These are phyloP conservation scores for Raddia guianensis DNA, from an alignment of 176 grass and related monocot genomes.

Conservation along the genomic window DNA sequence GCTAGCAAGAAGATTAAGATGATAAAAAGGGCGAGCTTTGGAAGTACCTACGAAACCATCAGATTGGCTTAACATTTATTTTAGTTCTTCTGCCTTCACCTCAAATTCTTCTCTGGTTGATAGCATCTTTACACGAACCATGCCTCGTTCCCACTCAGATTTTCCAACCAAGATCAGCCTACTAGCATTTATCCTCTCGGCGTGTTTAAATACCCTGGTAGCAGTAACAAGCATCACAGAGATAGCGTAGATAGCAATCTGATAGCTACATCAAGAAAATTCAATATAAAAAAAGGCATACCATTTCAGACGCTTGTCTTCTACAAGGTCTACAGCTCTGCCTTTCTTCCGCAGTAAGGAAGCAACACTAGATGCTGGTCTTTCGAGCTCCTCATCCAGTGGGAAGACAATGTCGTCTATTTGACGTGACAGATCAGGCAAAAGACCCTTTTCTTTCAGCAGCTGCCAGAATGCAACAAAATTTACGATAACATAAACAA, in stretches of 20 bases:
- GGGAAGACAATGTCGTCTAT: conserved; percentile 83
- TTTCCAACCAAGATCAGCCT: conserved; percentile 91
- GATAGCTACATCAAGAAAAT: background rate
- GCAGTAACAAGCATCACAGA: conserved; percentile 20
- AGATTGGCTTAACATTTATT: conserved; percentile 43
- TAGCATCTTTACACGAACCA: conserved; percentile 84
- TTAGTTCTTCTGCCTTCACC: conserved; percentile 67
- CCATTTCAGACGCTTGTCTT: conserved; percentile 93
- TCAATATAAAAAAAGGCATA: conserved; percentile 23
- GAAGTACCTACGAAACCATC: background rate
- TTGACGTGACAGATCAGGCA: conserved; percentile 65
- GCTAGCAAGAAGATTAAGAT: background rate
- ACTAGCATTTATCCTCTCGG: conserved; percentile 80
- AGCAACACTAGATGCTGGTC: conserved; percentile 61
- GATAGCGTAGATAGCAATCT: background rate
- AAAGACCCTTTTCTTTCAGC: conserved; percentile 75
- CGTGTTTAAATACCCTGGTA: conserved; percentile 92
- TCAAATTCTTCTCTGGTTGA: conserved; percentile 94
- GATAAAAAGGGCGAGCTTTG: background rate
- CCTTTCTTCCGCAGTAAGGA: conserved; percentile 71
- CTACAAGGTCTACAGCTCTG: conserved; percentile 69
- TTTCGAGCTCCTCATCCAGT: conserved; percentile 74
- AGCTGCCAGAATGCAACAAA: conserved; percentile 50
- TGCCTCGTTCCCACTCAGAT: conserved; percentile 80
- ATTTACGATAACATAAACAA: background rate